Base-by-base conservation (phyloP, 805 yeast species). In the Yamadazyma takamatsuzukensis region DNA sequence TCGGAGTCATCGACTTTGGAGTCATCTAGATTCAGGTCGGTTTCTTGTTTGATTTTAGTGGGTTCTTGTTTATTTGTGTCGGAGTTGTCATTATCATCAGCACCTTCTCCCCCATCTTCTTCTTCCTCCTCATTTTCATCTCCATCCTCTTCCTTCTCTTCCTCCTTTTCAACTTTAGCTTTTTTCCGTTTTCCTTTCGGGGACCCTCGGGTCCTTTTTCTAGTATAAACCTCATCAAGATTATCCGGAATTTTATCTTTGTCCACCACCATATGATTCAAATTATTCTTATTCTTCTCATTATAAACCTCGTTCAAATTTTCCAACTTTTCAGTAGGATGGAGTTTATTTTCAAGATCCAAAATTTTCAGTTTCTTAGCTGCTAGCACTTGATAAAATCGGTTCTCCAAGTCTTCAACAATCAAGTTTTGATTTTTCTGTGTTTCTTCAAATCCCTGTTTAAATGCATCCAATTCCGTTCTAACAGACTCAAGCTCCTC, bases 321-420 rank as follows among this genome's bases (percentile, higher is more conserved):
- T 18, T 30, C 45, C 16, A 53, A 21, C 4, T 25, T 21, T 2
- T 15, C 11, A 3, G 18, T 23, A 13, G 26, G 21, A n/a, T 24
- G 21, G 12, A 18, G 5, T 18, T 29, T 27, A 5, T 29, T 18
- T 14, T 40, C 32, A 22, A 63, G 51, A 22, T 54, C 45, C 49
- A 57, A 44, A 12, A 59, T 61, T 35, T 39, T 51, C 25, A 47
- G 51, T 36, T 61, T 61, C 35, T 61, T 61, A 9, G 54, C 32
- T 37, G 54, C 51, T 15, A 60, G 44, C 9, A 57, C 38, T 26
- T 44, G 47, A 21, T 51, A 49, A 30, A 58, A 58, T 36, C 54
- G 53, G 8, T 29, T 31, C 33, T 56, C 54, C 11, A 56, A 27
- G 35, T 56, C 59, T 7, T 47, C 38, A 8, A 53, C 36, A 4